Evolutionary conservation across 805 yeast genomes (phyloP).

Genomic region (Metschnikowia hibisci): DNA sequence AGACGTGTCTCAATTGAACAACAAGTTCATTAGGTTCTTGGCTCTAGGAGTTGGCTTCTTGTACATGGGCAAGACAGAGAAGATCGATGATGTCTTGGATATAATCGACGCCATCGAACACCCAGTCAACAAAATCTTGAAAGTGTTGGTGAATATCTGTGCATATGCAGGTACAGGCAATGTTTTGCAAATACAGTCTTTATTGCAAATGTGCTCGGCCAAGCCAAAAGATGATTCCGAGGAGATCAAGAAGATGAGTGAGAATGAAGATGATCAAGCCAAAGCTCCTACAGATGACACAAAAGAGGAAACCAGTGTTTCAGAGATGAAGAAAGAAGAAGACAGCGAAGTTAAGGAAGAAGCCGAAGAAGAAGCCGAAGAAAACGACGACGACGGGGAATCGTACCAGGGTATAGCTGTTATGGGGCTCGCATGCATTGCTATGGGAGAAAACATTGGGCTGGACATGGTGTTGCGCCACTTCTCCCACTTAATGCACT

Average conservation of each 20-base stretch:
- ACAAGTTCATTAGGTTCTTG: conserved; percentile 86
- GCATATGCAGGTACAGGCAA: conserved; percentile 98
- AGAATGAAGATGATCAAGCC: conserved; percentile 24
- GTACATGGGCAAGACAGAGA: conserved; percentile 91
- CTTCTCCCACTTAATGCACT: conserved; percentile 96
- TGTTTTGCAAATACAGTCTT: conserved; percentile 87
- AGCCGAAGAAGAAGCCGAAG: conserved; percentile 24
- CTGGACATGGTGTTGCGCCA: conserved; percentile 97
- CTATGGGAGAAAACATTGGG: conserved; percentile 98
- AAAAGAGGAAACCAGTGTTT: conserved; percentile 28
- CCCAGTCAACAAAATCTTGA: conserved; percentile 84
- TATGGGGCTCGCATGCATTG: conserved; percentile 87
- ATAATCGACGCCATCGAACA: conserved; percentile 94
- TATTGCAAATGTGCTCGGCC: conserved; percentile 85
- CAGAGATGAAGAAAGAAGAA: conserved; percentile 18
- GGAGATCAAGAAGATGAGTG: conserved; percentile 52
- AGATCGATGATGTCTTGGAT: conserved; percentile 89
- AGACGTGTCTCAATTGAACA: conserved; percentile 67
- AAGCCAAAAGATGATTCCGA: conserved; percentile 54
- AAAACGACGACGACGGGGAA: conserved; percentile 46
- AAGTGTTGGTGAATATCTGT: conserved; percentile 85
- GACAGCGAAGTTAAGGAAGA: conserved; percentile 10
- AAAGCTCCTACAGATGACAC: conserved; percentile 28
- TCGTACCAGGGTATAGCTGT: conserved; percentile 84
- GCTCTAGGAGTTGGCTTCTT: conserved; percentile 88